These are phyloP conservation scores for Colletotrichum caudatum DNA, from an alignment of 2,329 filamentous ascomycete species.

Conservation along the genomic window DNA sequence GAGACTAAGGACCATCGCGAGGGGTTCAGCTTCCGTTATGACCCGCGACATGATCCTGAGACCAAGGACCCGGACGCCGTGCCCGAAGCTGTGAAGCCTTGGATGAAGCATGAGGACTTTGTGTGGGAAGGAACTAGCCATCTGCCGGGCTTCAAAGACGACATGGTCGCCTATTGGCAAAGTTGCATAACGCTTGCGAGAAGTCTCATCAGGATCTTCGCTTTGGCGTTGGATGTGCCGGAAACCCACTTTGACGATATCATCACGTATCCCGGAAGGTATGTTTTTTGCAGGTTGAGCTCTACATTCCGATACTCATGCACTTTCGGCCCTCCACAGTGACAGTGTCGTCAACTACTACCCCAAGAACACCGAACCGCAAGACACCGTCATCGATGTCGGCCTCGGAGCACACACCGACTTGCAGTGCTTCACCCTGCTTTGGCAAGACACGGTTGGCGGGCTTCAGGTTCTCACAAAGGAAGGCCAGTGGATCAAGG, in stretches of 20 bases:
- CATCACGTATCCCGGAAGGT: slow-evolving; percentile 42
- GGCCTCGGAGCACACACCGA: slow-evolving; percentile 62
- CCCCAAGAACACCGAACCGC: slow-evolving; percentile 51
- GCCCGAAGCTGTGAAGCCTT: slow-evolving; percentile 38
- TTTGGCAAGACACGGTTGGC: slow-evolving; percentile 60
- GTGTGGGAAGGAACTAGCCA: slow-evolving; percentile 43
- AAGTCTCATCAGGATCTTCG: slow-evolving; percentile 44
- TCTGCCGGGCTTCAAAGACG: slow-evolving; percentile 39
- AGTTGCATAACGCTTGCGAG: slow-evolving; percentile 45
- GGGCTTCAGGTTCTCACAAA: slow-evolving; percentile 58
- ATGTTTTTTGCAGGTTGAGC: neutral
- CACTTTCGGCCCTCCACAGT: slow-evolving; percentile 15
- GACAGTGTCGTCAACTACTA: slow-evolving; percentile 58
- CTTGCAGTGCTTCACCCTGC: slow-evolving; percentile 60
- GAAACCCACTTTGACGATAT: slow-evolving; percentile 43
- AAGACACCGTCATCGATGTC: slow-evolving; percentile 49
- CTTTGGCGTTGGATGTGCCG: slow-evolving; percentile 43
- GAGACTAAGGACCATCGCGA: slow-evolving; percentile 49
- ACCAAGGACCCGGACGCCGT: slow-evolving; percentile 47
- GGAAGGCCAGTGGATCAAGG: slow-evolving; percentile 53
- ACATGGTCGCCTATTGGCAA: slow-evolving; percentile 42
- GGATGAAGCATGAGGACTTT: slow-evolving; percentile 42
- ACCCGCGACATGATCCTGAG: slow-evolving; percentile 57
- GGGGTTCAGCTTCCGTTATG: slow-evolving; percentile 53
- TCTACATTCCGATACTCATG: too few relatives aligned